phyloP scores from a whole-genome alignment of 2,329 filamentous ascomycete species.

The Pezicula radicicola region DNA sequence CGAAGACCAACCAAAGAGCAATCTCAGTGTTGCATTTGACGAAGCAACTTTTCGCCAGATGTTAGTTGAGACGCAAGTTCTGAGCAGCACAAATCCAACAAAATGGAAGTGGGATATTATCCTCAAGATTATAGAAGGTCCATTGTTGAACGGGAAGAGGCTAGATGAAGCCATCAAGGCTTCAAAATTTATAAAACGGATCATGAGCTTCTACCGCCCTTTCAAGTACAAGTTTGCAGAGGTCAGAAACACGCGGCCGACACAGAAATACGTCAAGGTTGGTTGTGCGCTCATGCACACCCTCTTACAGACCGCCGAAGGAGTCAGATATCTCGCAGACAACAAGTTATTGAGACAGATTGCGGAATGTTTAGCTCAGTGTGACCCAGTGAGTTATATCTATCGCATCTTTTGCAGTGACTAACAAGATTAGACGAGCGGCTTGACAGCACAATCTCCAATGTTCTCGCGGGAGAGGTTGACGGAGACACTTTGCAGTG shows the following conservation, averaged over 20 bases:
- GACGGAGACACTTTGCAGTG: constrained; percentile 81
- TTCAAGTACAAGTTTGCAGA: constrained; percentile 97
- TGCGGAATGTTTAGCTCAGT: constrained; percentile 92
- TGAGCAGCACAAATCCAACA: constrained; percentile 83
- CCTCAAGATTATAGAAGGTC: constrained; percentile 86
- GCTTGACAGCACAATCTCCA: constrained; percentile 76
- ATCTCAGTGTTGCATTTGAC: constrained; percentile 48
- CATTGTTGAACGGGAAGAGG: constrained; percentile 84
- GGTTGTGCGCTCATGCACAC: constrained; percentile 87
- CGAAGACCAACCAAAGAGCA: constrained; percentile 55
- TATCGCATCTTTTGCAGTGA: not conserved
- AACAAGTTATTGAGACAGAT: constrained; percentile 93
- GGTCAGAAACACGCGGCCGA: constrained; percentile 83
- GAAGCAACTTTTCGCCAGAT: constrained; percentile 63
- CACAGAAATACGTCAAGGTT: constrained; percentile 88
- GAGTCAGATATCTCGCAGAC: constrained; percentile 79
- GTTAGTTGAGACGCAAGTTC: constrained; percentile 75
- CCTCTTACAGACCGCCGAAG: constrained; percentile 80
- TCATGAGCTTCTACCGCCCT: constrained; percentile 92
- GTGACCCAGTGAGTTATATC: constrained; percentile 67
- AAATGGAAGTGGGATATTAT: constrained; percentile 99
- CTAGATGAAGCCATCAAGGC: constrained; percentile 92
- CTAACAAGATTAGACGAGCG: constrained; percentile 52
- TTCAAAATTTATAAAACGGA: constrained; percentile 92
- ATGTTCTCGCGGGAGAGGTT: constrained; percentile 87